phyloP scores from a whole-genome alignment of 768 basidiomycete species.

The Megacollybia marginata region DNA sequence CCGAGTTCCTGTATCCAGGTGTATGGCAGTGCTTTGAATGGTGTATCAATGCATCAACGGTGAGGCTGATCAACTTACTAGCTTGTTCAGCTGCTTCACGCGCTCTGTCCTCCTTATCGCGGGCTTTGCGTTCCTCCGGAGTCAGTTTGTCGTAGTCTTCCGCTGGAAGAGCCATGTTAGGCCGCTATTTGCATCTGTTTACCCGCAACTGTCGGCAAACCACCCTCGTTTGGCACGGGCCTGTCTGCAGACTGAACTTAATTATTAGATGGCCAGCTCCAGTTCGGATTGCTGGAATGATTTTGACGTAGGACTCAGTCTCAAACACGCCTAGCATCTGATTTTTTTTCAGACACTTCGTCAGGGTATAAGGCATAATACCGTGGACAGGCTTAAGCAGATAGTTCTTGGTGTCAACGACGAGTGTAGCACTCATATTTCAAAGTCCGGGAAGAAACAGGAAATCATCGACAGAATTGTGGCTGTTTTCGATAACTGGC shows the following conservation, averaged over 20 bases:
- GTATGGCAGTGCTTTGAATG: slow-evolving; percentile 72
- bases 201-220: too few species aligned
- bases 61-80: slow-evolving; percentile 8
- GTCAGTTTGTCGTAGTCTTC: slow-evolving; percentile 72
- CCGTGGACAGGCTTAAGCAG: slow-evolving; percentile 81
- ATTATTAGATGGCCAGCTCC: slow-evolving; percentile 11
- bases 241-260: too few species aligned
- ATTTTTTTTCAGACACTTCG: slow-evolving; percentile 47
- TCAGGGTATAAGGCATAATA: slow-evolving; percentile 67
- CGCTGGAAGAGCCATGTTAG: not conserved
- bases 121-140: slow-evolving; percentile 64
- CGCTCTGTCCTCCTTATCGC: slow-evolving; percentile 61
- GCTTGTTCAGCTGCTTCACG: slow-evolving; percentile 56
- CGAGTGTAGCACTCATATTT: slow-evolving; percentile 59
- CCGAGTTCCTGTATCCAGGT: slow-evolving; percentile 85
- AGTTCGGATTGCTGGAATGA: slow-evolving; percentile 58
- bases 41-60: slow-evolving; percentile 11
- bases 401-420: slow-evolving; percentile 75
- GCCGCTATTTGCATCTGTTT: not conserved
- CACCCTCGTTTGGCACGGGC: too few species aligned
- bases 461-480: slow-evolving; percentile 78
- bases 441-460: slow-evolving; percentile 80
- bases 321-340: slow-evolving; percentile 4
- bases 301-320: slow-evolving; percentile 51
- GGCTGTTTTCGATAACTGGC: slow-evolving; percentile 53